A percentile compares a stretch with the other conserved stretches of the same genome.
Evolutionary conservation across 129 eudicot genomes (phyloP).

Genomic region (Lactuca sativa): DNA sequence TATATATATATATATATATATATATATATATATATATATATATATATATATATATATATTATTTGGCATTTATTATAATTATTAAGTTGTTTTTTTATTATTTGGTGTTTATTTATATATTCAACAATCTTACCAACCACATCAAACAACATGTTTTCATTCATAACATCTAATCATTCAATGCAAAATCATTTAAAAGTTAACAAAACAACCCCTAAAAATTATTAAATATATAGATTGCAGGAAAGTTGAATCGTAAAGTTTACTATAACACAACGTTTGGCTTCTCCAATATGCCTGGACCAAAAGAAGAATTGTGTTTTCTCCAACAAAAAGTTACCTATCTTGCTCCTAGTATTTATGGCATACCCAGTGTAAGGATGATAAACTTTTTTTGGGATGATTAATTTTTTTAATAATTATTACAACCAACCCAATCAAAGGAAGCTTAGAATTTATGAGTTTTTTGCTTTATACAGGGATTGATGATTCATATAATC

Average conservation of each 20-base stretch:
- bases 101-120: too few species aligned
- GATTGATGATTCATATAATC: conserved; percentile 21
- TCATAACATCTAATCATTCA: too few species aligned
- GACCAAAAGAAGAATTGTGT: conserved; percentile 19
- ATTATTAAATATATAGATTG: neutral
- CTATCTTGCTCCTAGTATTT: conserved; percentile 20
- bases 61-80: too few species aligned
- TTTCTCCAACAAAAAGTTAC: conserved; percentile 14
- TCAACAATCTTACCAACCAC: too few species aligned
- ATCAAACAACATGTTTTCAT: too few species aligned
- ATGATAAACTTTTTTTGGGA: neutral
- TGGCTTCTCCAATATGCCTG: conserved; percentile 15
- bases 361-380: conserved; percentile 22
- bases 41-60: too few species aligned
- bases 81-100: too few species aligned
- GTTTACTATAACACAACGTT: conserved; percentile 8
- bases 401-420: neutral
- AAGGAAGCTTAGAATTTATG: neutral
- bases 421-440: neutral
- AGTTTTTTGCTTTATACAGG: conserved; percentile 10
- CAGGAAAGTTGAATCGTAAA: conserved; percentile 1
- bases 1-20: too few species aligned
- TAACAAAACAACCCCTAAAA: too few species aligned
- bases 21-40: too few species aligned
- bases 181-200: too few species aligned